Percentiles rank a stretch among this genome's conserved stretches.
Evolutionary conservation across 1,284 basidiomycete genomes (phyloP).

Genomic region (Melampsora occidentalis): DNA sequence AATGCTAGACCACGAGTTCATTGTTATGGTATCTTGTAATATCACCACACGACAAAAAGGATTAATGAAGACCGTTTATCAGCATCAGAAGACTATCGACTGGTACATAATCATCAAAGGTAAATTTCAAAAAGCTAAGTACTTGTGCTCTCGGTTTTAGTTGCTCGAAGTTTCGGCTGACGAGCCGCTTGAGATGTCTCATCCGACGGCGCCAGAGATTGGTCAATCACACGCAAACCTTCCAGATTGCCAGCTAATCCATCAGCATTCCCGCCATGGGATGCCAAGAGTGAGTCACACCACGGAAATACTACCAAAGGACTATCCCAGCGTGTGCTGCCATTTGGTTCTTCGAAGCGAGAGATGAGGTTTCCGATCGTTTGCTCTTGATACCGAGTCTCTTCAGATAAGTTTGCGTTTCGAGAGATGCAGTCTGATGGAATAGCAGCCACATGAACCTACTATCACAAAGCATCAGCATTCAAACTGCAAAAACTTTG

Average conservation of each 20-base stretch:
- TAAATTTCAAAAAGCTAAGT: background rate
- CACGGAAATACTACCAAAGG: conserved; percentile 40
- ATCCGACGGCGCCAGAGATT: conserved; percentile 10
- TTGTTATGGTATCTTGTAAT: background rate
- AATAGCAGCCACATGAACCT: conserved; percentile 34
- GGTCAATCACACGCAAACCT: conserved; percentile 31
- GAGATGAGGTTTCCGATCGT: conserved; percentile 23
- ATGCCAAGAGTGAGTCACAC: conserved; percentile 25
- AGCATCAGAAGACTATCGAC: conserved; percentile 1
- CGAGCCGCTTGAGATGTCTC: background rate
- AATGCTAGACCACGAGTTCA: conserved; percentile 26
- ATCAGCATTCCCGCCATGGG: background rate
- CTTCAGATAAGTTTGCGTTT: conserved; percentile 15
- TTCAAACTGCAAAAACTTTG: background rate
- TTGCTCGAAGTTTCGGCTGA: background rate
- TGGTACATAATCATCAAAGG: background rate
- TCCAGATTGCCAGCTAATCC: conserved; percentile 20
- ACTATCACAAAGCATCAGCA: background rate
- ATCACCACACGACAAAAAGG: background rate
- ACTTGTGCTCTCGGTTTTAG: conserved; percentile 9
- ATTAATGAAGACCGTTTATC: background rate
- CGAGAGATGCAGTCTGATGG: conserved; percentile 27
- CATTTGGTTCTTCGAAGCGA: conserved; percentile 38
- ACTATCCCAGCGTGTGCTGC: conserved; percentile 30
- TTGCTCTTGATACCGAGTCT: conserved; percentile 31